Evolutionary conservation across 352 stramenopile species (phyloP).

Genomic region (Pythium folliculosum): DNA sequence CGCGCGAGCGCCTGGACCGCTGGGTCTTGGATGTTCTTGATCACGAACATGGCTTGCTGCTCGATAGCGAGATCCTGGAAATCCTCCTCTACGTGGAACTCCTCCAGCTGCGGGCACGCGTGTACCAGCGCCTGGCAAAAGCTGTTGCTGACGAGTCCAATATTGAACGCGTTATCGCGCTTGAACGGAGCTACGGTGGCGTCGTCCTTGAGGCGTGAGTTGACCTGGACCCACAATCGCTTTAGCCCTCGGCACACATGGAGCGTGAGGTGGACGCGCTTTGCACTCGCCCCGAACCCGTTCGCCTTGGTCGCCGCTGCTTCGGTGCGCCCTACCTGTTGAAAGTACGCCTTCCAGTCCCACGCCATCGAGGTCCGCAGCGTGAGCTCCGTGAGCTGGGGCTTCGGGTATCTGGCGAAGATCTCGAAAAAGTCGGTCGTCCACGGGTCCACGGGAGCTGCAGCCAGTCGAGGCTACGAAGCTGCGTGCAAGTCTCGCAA

Average conservation of each 20-base stretch:
- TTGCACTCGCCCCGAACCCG: background rate
- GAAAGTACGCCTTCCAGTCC: slow-evolving; percentile 14
- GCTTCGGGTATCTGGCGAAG: slow-evolving; percentile 15
- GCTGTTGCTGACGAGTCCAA: slow-evolving; percentile 7
- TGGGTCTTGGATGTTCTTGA: slow-evolving; percentile 8
- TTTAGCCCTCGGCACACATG: slow-evolving; percentile 13
- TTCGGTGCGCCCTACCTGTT: background rate
- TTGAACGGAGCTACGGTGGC: slow-evolving; percentile 10
- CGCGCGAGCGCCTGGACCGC: background rate
- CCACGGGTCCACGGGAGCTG: background rate
- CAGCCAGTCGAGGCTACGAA: slow-evolving; percentile 11
- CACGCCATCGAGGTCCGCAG: slow-evolving; percentile 9
- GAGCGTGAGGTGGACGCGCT: background rate
- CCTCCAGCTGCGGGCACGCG: slow-evolving; percentile 10
- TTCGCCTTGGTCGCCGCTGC: background rate
- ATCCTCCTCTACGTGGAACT: slow-evolving; percentile 4
- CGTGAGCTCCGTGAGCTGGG: slow-evolving; percentile 2
- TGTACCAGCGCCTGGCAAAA: slow-evolving; percentile 13
- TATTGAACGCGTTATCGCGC: slow-evolving; percentile 5
- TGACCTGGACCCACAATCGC: slow-evolving; percentile 1
- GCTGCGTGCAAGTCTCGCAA: slow-evolving; percentile 4
- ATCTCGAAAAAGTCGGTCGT: slow-evolving; percentile 19
- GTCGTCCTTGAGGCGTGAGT: slow-evolving; percentile 3
- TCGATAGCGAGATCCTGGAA: background rate
- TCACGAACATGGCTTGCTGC: background rate